phyloP scores from a whole-genome alignment of 352 stramenopile species.

The Phytopythium ostracodes region DNA sequence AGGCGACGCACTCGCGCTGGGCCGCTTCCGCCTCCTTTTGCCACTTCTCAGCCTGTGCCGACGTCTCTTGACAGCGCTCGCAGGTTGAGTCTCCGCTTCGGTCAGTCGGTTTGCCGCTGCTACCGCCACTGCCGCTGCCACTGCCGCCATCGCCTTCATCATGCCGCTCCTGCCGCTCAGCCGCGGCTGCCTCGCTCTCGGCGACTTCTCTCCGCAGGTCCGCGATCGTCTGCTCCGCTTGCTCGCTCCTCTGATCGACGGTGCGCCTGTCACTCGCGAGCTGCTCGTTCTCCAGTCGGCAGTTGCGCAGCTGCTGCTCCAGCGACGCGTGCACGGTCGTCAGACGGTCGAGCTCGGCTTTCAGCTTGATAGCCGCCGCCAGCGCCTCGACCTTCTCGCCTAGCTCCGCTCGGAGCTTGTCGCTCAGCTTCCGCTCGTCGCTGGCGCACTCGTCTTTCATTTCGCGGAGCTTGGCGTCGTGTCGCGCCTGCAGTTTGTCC shows the following conservation, averaged over 20 bases:
- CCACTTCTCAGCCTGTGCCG: neutral
- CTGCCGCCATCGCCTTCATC: neutral
- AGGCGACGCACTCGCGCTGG: neutral
- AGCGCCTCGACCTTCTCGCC: slow-evolving; percentile 22
- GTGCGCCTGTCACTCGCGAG: neutral
- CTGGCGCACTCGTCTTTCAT: slow-evolving; percentile 35
- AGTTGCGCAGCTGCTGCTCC: slow-evolving; percentile 9
- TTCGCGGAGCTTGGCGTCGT: slow-evolving; percentile 40
- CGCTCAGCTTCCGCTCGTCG: slow-evolving; percentile 29
- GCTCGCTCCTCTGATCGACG: neutral
- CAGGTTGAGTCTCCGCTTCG: neutral
- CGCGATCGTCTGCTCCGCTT: neutral
- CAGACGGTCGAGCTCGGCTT: slow-evolving; percentile 25
- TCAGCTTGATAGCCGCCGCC: slow-evolving; percentile 17
- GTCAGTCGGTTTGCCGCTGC: neutral
- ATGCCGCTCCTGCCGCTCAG: neutral
- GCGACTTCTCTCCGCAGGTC: neutral
- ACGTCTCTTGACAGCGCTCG: neutral
- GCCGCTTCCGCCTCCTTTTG: neutral
- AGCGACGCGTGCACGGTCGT: slow-evolving; percentile 12
- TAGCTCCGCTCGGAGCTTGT: slow-evolving; percentile 23
- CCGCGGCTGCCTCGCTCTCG: neutral
- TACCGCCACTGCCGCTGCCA: neutral
- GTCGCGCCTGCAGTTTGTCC: slow-evolving; percentile 31
- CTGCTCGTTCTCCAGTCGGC: neutral